A percentile compares a stretch with the other conserved stretches of the same genome.
These are phyloP conservation scores for Pestalotiopsis sp. DNA, from an alignment of 2,329 filamentous ascomycete species.

Conservation along the genomic window DNA sequence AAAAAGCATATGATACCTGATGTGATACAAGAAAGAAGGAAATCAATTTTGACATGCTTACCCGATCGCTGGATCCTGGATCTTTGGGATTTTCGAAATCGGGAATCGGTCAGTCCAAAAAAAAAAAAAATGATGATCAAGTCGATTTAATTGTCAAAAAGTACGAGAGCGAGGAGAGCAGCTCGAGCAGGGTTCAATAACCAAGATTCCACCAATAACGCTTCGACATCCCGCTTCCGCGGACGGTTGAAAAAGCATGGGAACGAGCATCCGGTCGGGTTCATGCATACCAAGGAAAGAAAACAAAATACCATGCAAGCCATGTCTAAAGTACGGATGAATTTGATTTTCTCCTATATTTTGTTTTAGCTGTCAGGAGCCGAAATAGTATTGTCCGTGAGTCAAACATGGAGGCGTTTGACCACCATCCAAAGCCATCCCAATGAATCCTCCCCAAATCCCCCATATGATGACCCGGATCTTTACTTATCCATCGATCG, in stretches of 20 bases:
- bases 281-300: background rate
- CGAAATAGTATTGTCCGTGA: background rate
- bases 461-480: background rate
- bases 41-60: background rate
- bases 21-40: background rate
- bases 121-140: background rate
- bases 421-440: background rate
- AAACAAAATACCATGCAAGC: background rate
- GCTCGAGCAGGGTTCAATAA: background rate
- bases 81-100: background rate
- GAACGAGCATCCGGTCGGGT: background rate
- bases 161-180: too few species aligned
- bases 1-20: background rate
- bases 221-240: background rate
- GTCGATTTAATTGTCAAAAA: background rate
- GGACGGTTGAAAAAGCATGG: background rate
- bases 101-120: background rate
- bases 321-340: background rate
- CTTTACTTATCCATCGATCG: background rate
- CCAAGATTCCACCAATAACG: background rate
- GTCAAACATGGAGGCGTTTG: background rate
- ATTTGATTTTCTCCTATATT: background rate
- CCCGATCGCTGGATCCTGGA: background rate
- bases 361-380: background rate
- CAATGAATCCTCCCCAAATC: background rate